These are phyloP conservation scores for Ambrosiella beaveri DNA, from an alignment of 2,329 filamentous ascomycete genomes.

Conservation along the genomic window DNA sequence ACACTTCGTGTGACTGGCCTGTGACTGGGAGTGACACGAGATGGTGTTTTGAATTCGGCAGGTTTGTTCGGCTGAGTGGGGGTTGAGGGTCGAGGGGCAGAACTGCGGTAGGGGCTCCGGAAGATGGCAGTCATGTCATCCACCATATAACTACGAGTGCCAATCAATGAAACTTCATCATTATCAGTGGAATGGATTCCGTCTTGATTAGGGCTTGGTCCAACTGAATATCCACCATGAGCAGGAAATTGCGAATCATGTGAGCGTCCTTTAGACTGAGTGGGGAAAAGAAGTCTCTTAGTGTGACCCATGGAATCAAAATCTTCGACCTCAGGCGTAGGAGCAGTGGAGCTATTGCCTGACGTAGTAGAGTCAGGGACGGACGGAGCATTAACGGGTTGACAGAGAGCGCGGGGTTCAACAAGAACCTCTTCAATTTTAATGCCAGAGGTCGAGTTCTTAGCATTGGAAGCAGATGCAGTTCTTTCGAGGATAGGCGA, in stretches of 20 bases:
- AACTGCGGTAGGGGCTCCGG: slow-evolving; percentile 30
- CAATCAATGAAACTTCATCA: slow-evolving; percentile 20
- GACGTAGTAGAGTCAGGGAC: neutral
- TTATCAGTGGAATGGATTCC: slow-evolving; percentile 26
- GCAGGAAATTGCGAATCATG: neutral
- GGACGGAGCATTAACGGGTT: slow-evolving; percentile 14
- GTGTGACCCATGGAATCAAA: slow-evolving; percentile 33
- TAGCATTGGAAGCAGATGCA: neutral
- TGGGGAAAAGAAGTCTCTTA: slow-evolving; percentile 58
- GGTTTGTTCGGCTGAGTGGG: slow-evolving; percentile 30
- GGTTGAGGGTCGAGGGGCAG: slow-evolving; percentile 26
- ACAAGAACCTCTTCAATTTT: neutral
- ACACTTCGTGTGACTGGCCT: slow-evolving; percentile 45
- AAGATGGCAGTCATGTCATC: slow-evolving; percentile 43
- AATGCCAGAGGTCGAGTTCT: neutral
- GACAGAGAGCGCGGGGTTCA: neutral
- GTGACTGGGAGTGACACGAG: slow-evolving; percentile 42
- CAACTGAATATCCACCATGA: slow-evolving; percentile 15
- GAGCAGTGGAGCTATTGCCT: neutral
- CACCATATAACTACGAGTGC: slow-evolving; percentile 17
- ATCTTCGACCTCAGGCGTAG: slow-evolving; percentile 8
- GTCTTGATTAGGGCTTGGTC: slow-evolving; percentile 38
- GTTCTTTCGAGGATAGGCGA: slow-evolving; percentile 10
- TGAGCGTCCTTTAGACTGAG: slow-evolving; percentile 37
- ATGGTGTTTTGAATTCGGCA: slow-evolving; percentile 42